Evolutionary conservation across 140 eudicot species (phyloP).

Genomic region (Erigeron philadelphicus): DNA sequence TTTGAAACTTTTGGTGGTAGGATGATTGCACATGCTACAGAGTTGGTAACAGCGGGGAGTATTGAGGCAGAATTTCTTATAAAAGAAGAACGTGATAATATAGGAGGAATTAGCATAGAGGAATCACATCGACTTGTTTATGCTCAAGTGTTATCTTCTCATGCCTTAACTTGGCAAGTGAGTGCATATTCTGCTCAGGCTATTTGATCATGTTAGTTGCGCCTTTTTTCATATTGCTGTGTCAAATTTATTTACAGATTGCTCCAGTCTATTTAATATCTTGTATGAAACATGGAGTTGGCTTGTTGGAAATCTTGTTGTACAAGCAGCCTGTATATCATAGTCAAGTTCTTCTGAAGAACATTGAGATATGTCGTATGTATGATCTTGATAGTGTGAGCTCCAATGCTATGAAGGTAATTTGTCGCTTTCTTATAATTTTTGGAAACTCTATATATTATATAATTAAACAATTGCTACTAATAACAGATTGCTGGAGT

Average conservation of each 20-base stretch:
- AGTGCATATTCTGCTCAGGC: slow-evolving; percentile 28
- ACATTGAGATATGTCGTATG: slow-evolving; percentile 85
- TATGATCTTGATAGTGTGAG: slow-evolving; percentile 76
- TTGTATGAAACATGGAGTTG: slow-evolving; percentile 79
- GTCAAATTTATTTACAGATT: slow-evolving; percentile 42
- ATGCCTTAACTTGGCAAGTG: slow-evolving; percentile 94
- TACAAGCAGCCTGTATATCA: slow-evolving; percentile 84
- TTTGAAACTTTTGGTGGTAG: slow-evolving; percentile 32
- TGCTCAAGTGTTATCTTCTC: slow-evolving; percentile 92
- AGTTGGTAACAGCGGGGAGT: slow-evolving; percentile 83
- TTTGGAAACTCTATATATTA: background rate
- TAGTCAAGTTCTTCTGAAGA: slow-evolving; percentile 72
- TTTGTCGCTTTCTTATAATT: slow-evolving; percentile 10
- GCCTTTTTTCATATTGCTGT: background rate
- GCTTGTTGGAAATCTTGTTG: slow-evolving; percentile 77
- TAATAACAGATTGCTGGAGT: slow-evolving; percentile 73
- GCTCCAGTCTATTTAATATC: slow-evolving; percentile 90
- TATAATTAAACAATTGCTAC: background rate
- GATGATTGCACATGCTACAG: slow-evolving; percentile 93
- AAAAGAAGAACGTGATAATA: slow-evolving; percentile 53
- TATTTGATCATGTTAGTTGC: slow-evolving; percentile 6
- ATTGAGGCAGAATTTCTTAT: slow-evolving; percentile 70
- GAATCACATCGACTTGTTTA: slow-evolving; percentile 92
- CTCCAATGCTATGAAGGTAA: slow-evolving; percentile 78
- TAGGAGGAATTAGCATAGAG: slow-evolving; percentile 88